phyloP scores from a whole-genome alignment of 2,329 filamentous ascomycete species.

The Colletotrichum destructivum region DNA sequence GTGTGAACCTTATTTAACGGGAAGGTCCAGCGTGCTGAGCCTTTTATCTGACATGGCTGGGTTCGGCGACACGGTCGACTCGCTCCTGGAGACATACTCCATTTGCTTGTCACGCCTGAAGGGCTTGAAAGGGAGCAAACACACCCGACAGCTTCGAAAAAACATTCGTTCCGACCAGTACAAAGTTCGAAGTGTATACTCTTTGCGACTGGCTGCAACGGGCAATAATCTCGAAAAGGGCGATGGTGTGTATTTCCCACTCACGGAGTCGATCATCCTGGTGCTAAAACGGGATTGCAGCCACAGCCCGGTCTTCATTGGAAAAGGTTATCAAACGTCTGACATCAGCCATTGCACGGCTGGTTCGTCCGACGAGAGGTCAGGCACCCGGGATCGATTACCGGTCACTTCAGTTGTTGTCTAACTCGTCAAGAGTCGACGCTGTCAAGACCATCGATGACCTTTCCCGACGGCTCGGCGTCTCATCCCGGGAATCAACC shows the following conservation, averaged over 20 bases:
- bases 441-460: constrained; percentile 65
- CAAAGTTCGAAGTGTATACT: constrained; percentile 60
- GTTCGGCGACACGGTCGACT: constrained; percentile 61
- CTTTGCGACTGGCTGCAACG: constrained; percentile 55
- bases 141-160: constrained; percentile 49
- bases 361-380: constrained; percentile 54
- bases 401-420: constrained; percentile 62
- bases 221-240: constrained; percentile 62
- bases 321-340: constrained; percentile 60
- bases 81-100: constrained; percentile 64
- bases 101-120: constrained; percentile 61
- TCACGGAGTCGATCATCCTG: neutral
- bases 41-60: constrained; percentile 49
- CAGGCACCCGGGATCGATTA: constrained; percentile 59
- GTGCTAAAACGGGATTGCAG: constrained; percentile 47
- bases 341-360: constrained; percentile 57
- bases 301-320: constrained; percentile 56
- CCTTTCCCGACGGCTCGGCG: constrained; percentile 56
- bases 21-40: neutral
- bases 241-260: constrained; percentile 58
- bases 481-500: constrained; percentile 17
- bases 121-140: constrained; percentile 47
- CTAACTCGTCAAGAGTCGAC: constrained; percentile 62
- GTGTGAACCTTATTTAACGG: neutral
- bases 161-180: constrained; percentile 58